Base-by-base conservation (phyloP, 2,329 filamentous ascomycete genomes). In the Malbranchea cinnamomea region DNA sequence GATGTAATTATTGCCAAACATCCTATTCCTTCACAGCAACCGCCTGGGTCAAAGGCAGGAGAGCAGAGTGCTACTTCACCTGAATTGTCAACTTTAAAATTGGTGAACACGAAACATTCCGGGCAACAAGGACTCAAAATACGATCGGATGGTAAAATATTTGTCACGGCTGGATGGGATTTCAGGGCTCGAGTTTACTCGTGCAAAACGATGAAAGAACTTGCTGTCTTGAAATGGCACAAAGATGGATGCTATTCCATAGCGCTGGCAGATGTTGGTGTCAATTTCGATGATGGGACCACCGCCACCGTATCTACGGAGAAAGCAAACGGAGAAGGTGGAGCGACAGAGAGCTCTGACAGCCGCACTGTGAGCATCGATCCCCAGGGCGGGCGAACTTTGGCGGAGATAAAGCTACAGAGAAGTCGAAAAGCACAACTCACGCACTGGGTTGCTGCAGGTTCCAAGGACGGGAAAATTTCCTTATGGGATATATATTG, bases 141-240 rank as follows among this genome's bases (percentile, higher is more conserved):
- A 14, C 72, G 89, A 9, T 76, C 73, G 2, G 89, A 98, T 50
- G 79, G 74, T 2, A 77, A 71, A 39, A 67, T 98, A 3, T 78
- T 94, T 40, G 82, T 79, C 3, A 95, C 87, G 0, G 87, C 82
- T 0, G 89, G 89, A 3, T 98, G 89, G 89, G 89, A 98, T 52
- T 68, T 73, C 2, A 71, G 74, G 27, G 62, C 85, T 1, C 66
- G 89, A 6, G 74, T 95, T 1, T 98, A 95, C 52, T 78, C 78
- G 3, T 58, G 67, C 26, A 83, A 78, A 53, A 78, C 74, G 0
- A 66, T 95, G 63, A 80, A 77, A 46, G 85, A 95, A 53, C 55
- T 95, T 7, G 89, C 87, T 0, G 83, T 94, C 32, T 59, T 95
- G 39, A 92, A 91, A 54, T 95, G 87, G 87, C 89, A 95, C 54